These are phyloP conservation scores for Halteria grandinella DNA, from an alignment of 73 alveolate species.

Conservation along the genomic window DNA sequence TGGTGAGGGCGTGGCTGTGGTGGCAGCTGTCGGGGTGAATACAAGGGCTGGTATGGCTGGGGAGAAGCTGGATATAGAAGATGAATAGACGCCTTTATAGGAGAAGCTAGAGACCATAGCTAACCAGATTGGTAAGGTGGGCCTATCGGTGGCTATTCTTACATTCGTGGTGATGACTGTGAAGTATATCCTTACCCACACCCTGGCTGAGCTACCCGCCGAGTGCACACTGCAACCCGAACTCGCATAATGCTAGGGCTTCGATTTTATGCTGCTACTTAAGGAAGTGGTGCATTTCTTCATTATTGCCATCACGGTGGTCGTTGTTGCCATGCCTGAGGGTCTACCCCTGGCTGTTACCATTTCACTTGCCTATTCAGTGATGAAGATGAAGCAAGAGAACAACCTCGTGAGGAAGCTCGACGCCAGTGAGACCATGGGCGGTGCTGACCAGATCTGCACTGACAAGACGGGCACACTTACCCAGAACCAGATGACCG, in stretches of 20 bases:
- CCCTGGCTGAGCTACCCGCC: too few species aligned
- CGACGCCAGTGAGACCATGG: slow-evolving; percentile 96
- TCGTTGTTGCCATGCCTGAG: slow-evolving; percentile 97
- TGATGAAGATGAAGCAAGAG: slow-evolving; percentile 93
- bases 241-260: too few species aligned
- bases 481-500: slow-evolving; percentile 90
- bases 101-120: slow-evolving; percentile 90
- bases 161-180: too few species aligned
- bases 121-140: slow-evolving; percentile 91
- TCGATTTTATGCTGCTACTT: slow-evolving; percentile 45
- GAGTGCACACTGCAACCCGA: too few species aligned
- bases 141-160: slow-evolving; percentile 80
- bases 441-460: slow-evolving; percentile 93
- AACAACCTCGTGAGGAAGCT: slow-evolving; percentile 94
- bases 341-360: slow-evolving; percentile 99
- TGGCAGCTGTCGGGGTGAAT: slow-evolving; percentile 92
- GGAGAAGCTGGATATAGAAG: slow-evolving; percentile 76
- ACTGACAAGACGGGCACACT: slow-evolving; percentile 97
- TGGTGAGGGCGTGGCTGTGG: slow-evolving; percentile 89
- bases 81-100: slow-evolving; percentile 92
- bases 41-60: slow-evolving; percentile 84
- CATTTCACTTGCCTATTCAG: slow-evolving; percentile 90
- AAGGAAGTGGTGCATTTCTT: slow-evolving; percentile 81
- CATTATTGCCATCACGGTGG: slow-evolving; percentile 91
- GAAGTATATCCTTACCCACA: too few species aligned